Percentiles rank a stretch among this genome's conserved stretches.
phyloP scores from a whole-genome alignment of 2,329 filamentous ascomycete species.

The Fusarium avenaceum region DNA sequence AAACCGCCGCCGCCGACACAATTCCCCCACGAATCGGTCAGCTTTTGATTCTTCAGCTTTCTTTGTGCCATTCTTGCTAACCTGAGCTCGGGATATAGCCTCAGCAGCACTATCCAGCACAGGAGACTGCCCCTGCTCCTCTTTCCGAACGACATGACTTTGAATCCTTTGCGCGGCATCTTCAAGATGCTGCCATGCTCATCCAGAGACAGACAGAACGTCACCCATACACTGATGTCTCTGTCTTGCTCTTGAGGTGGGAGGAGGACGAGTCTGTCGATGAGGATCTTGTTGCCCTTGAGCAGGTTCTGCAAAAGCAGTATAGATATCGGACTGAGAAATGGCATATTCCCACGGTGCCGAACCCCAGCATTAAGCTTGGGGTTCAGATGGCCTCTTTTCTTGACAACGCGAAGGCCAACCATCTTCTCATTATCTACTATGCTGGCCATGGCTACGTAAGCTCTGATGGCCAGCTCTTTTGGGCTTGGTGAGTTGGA shows the following conservation, averaged over 20 bases:
- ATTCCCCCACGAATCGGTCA: slow-evolving; percentile 55
- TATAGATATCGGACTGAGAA: slow-evolving; percentile 72
- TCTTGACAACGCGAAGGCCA: slow-evolving; percentile 68
- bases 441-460: slow-evolving; percentile 73
- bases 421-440: slow-evolving; percentile 74
- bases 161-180: slow-evolving; percentile 75
- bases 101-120: slow-evolving; percentile 54
- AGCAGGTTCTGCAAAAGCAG: slow-evolving; percentile 69
- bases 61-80: slow-evolving; percentile 41
- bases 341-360: slow-evolving; percentile 71
- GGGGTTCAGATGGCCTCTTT: slow-evolving; percentile 72
- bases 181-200: slow-evolving; percentile 77
- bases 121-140: slow-evolving; percentile 57
- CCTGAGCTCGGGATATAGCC: slow-evolving; percentile 38
- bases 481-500: slow-evolving; percentile 74
- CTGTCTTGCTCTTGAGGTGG: slow-evolving; percentile 73
- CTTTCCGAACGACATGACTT: slow-evolving; percentile 70
- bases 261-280: slow-evolving; percentile 70
- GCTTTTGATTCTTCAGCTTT: slow-evolving; percentile 45
- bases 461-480: slow-evolving; percentile 71
- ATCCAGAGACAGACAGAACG: slow-evolving; percentile 74
- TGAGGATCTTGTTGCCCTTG: slow-evolving; percentile 66
- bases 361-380: slow-evolving; percentile 72
- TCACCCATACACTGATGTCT: slow-evolving; percentile 69
- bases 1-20: slow-evolving; percentile 53